Conservation (phyloP, 345 rosid genomes). For the Populus pruinosa region DNA sequence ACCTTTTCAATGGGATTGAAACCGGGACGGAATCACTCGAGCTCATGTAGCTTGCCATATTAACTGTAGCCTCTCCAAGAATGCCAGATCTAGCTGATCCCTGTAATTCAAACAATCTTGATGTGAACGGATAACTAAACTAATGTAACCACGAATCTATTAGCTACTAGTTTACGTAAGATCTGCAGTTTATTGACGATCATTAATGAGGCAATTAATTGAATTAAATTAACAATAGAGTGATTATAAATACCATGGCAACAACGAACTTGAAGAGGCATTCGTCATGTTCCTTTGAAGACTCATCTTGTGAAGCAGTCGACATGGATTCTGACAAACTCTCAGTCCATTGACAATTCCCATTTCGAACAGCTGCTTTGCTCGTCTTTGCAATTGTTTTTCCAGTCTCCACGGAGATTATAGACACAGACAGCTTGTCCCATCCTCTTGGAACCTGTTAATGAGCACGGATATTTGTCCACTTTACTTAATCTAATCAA, state of each 20-base stretch:
- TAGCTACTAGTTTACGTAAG: no score
- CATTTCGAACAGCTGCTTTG: constrained; percentile 40
- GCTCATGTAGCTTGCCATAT: constrained; percentile 40
- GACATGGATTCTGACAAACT: constrained; percentile 40
- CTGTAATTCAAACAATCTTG: constrained; percentile 19
- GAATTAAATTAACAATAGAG: neutral
- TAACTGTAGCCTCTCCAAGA: constrained; percentile 51
- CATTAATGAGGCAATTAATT: neutral
- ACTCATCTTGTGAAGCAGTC: constrained; percentile 29
- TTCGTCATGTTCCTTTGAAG: constrained; percentile 38
- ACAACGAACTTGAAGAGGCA: constrained; percentile 43
- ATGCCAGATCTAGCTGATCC: constrained; percentile 54
- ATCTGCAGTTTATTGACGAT: no score
- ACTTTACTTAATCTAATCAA: neutral
- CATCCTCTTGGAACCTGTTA: constrained; percentile 67
- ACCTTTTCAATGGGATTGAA: constrained; percentile 52
- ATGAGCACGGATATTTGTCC: neutral
- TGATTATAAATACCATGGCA: constrained; percentile 32
- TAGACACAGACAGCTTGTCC: constrained; percentile 52
- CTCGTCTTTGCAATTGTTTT: constrained; percentile 44
- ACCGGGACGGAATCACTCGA: constrained; percentile 30
- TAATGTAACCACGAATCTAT: no score
- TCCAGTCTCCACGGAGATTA: constrained; percentile 45
- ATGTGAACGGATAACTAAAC: no score
- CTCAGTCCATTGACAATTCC: constrained; percentile 59